Conservation (phyloP, 2,329 filamentous ascomycete species). For the Aureobasidium sp. region DNA sequence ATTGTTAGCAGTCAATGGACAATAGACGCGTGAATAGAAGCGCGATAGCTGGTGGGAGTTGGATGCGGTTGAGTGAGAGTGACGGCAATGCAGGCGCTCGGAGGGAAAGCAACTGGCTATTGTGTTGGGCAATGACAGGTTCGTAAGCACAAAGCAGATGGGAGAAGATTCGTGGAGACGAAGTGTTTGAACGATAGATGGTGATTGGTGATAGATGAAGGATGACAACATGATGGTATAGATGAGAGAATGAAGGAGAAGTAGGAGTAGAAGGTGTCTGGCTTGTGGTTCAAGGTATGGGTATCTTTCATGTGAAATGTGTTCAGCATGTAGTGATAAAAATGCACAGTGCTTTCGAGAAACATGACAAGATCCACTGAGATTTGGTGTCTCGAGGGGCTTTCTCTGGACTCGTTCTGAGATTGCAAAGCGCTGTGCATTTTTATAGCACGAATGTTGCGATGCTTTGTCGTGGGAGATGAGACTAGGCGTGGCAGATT, state of each 20-base stretch:
- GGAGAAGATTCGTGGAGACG: too few species aligned
- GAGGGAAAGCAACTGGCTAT: background rate
- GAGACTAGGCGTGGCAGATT: background rate
- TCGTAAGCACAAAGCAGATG: background rate
- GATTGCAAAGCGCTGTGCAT: background rate
- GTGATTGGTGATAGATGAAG: background rate
- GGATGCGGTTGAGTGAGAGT: background rate
- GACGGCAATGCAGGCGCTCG: background rate
- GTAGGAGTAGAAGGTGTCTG: too few species aligned
- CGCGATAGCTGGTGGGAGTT: background rate
- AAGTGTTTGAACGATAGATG: background rate
- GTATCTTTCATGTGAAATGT: too few species aligned
- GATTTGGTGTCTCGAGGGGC: background rate
- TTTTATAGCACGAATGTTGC: background rate
- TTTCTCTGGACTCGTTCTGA: background rate
- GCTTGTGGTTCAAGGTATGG: too few species aligned
- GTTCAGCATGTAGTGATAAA: background rate
- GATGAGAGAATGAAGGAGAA: too few species aligned
- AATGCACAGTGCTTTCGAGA: background rate
- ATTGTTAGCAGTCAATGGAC: background rate
- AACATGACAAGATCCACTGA: background rate
- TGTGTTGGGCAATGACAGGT: background rate
- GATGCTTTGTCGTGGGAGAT: background rate
- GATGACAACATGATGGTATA: background rate
- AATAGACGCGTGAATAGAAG: background rate